Base-by-base conservation (phyloP, 2,329 filamentous ascomycete species). In the Tolypocladium album region DNA sequence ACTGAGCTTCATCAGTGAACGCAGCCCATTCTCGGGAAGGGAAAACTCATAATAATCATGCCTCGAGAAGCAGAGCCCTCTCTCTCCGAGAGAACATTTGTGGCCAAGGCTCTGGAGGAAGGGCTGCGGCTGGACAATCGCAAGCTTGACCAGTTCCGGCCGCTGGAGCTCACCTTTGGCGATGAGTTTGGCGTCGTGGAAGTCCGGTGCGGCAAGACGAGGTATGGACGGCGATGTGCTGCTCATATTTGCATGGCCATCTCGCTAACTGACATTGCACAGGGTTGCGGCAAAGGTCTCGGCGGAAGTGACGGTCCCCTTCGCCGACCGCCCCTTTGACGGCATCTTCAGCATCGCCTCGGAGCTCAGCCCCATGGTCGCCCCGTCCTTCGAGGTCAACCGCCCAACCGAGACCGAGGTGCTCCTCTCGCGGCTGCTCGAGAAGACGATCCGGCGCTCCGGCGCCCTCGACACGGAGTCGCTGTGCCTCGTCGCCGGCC, bases 401-500 rank as follows among this genome's bases (percentile, higher is more conserved):
- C 84, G 91, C 59, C 88, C 89, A 56, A 92, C 88, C 63, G 89
- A 95, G 67, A 83, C 88, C 60, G 94, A 97, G 76, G 82, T 92
- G 3, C 83, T 96, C 50, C 85, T 97, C 36, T 92, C 92, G 12
- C 87, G 93, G 40, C 83, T 94, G 50, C 86, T 99, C 24, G 94
- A 99, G 74, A 96, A 96, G 76, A 93, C 94, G 11, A 86, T 97
- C 62, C 92, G 94, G 50, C 88, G 94, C 62, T 96, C 92, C 1
- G 89, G 89, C 66, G 93, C 94, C 8, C 84, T 99, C 47, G 93
- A 97, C 73, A 96, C 92, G 40, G 94, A 99, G 75, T 96, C 92
- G 4, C 82, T 99, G 53, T 99, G 94, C 74, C 90, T 99, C 27
- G 81, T 97, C 36, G 92, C 94, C 13, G 92, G 90, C 9, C 82